These are phyloP conservation scores for Ogataea kodamae DNA, from an alignment of 805 yeast species.

Conservation along the genomic window DNA sequence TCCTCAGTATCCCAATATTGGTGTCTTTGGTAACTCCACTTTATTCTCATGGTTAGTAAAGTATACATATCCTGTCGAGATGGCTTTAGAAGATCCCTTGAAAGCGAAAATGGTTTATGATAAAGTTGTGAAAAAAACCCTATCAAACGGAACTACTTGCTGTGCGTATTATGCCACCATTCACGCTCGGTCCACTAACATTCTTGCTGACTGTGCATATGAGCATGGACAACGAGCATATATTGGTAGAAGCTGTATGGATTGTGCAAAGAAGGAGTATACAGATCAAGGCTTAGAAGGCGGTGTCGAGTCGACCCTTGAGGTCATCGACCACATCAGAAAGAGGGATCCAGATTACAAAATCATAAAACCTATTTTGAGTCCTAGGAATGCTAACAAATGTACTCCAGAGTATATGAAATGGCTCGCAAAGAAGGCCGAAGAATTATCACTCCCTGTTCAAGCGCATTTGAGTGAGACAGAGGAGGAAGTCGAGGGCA, in stretches of 20 bases:
- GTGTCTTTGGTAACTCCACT: constrained; percentile 76
- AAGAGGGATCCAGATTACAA: constrained; percentile 46
- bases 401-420: constrained; percentile 62
- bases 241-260: constrained; percentile 89
- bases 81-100: constrained; percentile 47
- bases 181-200: constrained; percentile 59
- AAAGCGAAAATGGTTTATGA: constrained; percentile 58
- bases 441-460: constrained; percentile 45
- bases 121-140: constrained; percentile 60
- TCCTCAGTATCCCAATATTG: constrained; percentile 70
- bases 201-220: constrained; percentile 66
- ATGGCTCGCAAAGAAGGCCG: constrained; percentile 39
- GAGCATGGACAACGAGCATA: constrained; percentile 73
- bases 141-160: constrained; percentile 78
- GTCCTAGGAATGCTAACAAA: constrained; percentile 89
- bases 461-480: constrained; percentile 89
- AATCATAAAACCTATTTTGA: constrained; percentile 65
- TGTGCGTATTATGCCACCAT: constrained; percentile 65
- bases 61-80: constrained; percentile 83
- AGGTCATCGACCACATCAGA: constrained; percentile 51
- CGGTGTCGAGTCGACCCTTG: constrained; percentile 41
- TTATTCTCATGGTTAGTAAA: constrained; percentile 71
- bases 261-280: constrained; percentile 40
- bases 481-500: constrained; percentile 66
- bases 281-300: constrained; percentile 9